phyloP scores from a whole-genome alignment of 495 filamentous ascomycete genomes.

The Copromyces sp. region DNA sequence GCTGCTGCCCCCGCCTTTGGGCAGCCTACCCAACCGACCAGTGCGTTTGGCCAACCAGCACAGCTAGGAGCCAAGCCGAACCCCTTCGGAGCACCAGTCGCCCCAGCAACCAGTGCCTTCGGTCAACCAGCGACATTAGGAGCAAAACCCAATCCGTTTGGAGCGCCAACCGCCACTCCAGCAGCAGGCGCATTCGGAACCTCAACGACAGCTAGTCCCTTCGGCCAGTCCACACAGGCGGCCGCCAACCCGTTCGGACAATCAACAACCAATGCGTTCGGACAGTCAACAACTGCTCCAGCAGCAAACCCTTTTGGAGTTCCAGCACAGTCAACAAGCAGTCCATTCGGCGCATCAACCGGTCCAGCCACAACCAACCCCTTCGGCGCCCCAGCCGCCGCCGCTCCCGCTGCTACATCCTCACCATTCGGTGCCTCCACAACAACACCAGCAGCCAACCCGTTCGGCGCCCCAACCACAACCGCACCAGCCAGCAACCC shows the following conservation, averaged over 20 bases:
- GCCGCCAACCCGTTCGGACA: slow-evolving; percentile 4
- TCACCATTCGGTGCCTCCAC: slow-evolving; percentile 25
- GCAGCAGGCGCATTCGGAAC: slow-evolving; percentile 4
- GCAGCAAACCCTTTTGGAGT: slow-evolving; percentile 8
- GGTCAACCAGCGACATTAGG: slow-evolving; percentile 10
- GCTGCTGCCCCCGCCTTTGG: slow-evolving; percentile 27
- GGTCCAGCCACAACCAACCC: slow-evolving; percentile 9
- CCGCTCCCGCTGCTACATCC: slow-evolving; percentile 16
- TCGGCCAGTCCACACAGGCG: slow-evolving; percentile 10
- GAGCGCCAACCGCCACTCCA: slow-evolving; percentile 1
- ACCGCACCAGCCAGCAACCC: slow-evolving; percentile 14
- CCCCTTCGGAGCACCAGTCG: slow-evolving; percentile 9
- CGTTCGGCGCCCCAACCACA: not conserved
- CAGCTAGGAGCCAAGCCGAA: slow-evolving; percentile 20
- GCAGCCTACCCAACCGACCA: slow-evolving; percentile 22
- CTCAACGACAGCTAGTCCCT: slow-evolving; percentile 4
- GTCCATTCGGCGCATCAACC: not conserved
- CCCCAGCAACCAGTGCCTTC: not conserved
- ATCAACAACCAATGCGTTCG: not conserved
- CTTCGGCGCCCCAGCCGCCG: slow-evolving; percentile 11
- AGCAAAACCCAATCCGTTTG: slow-evolving; percentile 19
- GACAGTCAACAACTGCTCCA: not conserved
- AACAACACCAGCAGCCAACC: slow-evolving; percentile 4
- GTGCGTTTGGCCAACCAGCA: slow-evolving; percentile 23
- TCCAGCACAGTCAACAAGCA: not conserved